Conservation (phyloP, 116 monocot genomes). For the Dioscorea cayenensis region DNA sequence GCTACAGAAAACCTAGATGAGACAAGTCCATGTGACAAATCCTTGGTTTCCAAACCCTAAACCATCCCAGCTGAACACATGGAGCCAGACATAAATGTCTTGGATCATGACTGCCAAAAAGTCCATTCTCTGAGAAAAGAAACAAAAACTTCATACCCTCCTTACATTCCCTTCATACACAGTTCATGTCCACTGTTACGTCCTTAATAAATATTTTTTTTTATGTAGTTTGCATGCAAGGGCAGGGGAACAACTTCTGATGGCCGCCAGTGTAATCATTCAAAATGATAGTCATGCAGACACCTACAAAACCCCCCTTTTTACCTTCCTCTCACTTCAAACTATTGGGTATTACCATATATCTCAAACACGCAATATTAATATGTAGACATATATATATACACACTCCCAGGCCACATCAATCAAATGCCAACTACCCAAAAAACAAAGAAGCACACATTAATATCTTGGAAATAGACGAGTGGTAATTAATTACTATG, state of each 20-base stretch:
- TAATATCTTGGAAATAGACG: constrained; percentile 5
- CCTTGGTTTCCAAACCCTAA: constrained; percentile 20
- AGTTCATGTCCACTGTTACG: neutral
- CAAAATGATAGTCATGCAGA: constrained; percentile 19
- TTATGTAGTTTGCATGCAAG: neutral
- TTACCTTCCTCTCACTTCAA: neutral
- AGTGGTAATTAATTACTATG: constrained; percentile 5
- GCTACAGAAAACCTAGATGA: constrained; percentile 6
- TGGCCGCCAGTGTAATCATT: constrained; percentile 18
- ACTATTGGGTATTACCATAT: no score
- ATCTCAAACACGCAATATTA: neutral
- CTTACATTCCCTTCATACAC: neutral
- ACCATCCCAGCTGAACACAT: constrained; percentile 1
- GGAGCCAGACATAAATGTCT: constrained; percentile 10
- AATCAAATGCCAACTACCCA: constrained; percentile 11
- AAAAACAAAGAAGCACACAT: neutral
- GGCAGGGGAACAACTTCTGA: constrained; percentile 15
- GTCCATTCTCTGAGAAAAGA: neutral
- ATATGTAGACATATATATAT: neutral
- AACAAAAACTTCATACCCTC: neutral
- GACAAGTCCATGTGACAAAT: constrained; percentile 18
- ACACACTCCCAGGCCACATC: constrained; percentile 8
- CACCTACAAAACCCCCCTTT: neutral
- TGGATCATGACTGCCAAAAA: neutral
- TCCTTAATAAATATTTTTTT: neutral